Evolutionary conservation across 2,329 filamentous ascomycete species (phyloP), one percentile per base, ranked within the genome.

Genomic region (Thelonectria olida): DNA sequence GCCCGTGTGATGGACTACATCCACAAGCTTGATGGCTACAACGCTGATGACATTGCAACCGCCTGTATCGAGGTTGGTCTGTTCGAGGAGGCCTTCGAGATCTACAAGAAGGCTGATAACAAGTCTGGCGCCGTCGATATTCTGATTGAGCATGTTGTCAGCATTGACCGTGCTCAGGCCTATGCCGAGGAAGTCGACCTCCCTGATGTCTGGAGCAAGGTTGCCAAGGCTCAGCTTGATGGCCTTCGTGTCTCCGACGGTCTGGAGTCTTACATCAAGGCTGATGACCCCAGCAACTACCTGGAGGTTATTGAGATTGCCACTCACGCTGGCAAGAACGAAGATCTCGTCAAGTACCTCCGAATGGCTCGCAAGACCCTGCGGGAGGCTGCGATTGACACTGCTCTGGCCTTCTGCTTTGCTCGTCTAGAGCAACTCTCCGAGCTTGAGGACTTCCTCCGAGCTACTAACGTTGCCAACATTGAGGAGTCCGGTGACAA

Each of bases 401-500:
- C 96, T 19, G 93, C 89, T 23, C 86, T 99, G 65, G 96, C 95
- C 34, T 97, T 99, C 83, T 93, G 90, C 81, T 97, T 90, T 76
- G 96, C 96, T 56, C 90, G 96, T 59, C 90, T 97, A 44, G 92
- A 97, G 73, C 93, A 97, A 80, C 88, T 99, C 15, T 82, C 90
- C 50, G 96, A 99, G 77, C 88, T 99, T 36, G 96, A 99, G 79
- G 96, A 99, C 77, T 99, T 99, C 85, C 83, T 99, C 63, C 91
- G 92, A 59, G 89, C 88, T 25, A 94, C 93, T 56, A 99, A 99
- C 69, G 96, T 98, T 63, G 95, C 96, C 54, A 94, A 99, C 76
- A 86, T 98, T 54, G 96, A 99, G 76, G 92, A 96, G 70, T 98
- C 93, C 61, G 96, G 96, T 83, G 96, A 99, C 85, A 97, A 97